phyloP scores from a whole-genome alignment of 768 basidiomycete genomes.

The Amanita subjunquillea region DNA sequence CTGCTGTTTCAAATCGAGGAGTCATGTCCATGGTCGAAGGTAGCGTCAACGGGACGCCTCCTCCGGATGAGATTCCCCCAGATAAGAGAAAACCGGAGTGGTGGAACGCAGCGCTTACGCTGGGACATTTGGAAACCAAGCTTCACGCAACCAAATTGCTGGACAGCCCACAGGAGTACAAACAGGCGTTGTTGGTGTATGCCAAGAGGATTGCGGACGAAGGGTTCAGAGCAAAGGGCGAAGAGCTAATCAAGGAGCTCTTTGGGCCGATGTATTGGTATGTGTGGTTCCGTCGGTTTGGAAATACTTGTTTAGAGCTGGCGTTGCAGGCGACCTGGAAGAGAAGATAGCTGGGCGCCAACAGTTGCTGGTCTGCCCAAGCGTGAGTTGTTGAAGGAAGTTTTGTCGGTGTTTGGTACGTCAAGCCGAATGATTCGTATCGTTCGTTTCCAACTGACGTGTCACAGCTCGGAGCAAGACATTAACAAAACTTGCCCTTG shows the following conservation, averaged over 20 bases:
- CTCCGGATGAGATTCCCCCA: slow-evolving; percentile 19
- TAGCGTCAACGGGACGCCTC: slow-evolving; percentile 26
- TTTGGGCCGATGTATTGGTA: slow-evolving; percentile 88
- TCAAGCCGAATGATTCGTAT: slow-evolving; percentile 5
- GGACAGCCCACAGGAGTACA: slow-evolving; percentile 82
- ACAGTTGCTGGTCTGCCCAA: slow-evolving; percentile 63
- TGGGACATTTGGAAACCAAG: slow-evolving; percentile 83
- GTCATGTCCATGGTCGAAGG: slow-evolving; percentile 45
- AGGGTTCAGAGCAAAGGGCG: slow-evolving; percentile 78
- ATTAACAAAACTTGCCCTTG: slow-evolving; percentile 59
- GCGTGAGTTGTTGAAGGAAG: slow-evolving; percentile 76
- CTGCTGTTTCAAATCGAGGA: slow-evolving; percentile 31
- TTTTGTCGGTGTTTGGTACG: slow-evolving; percentile 70
- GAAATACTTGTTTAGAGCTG: neutral
- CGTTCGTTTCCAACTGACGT: neutral
- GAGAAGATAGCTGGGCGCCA: slow-evolving; percentile 58
- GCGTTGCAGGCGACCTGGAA: slow-evolving; percentile 48
- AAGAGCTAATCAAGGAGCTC: slow-evolving; percentile 85
- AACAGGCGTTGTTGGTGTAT: slow-evolving; percentile 62
- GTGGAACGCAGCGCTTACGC: slow-evolving; percentile 76
- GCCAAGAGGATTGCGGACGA: slow-evolving; percentile 84
- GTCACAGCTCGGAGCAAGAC: slow-evolving; percentile 62
- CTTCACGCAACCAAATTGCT: slow-evolving; percentile 64
- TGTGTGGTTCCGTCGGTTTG: slow-evolving; percentile 18
- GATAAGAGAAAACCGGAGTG: slow-evolving; percentile 53